phyloP scores from a whole-genome alignment of 1,284 basidiomycete genomes.

The Boletus semigastroideus region DNA sequence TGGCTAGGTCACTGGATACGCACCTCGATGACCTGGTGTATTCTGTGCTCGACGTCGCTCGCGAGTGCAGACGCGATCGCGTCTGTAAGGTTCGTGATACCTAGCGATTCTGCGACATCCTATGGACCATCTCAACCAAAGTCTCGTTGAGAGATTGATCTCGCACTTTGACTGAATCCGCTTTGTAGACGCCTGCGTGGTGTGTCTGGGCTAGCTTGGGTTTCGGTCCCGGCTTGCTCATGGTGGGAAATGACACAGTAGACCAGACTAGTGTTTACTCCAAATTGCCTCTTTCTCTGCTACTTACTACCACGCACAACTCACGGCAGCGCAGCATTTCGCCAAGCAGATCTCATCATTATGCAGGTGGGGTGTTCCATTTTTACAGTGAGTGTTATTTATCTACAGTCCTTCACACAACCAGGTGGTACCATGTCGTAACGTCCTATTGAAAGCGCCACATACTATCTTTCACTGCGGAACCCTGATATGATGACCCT shows the following conservation, averaged over 20 bases:
- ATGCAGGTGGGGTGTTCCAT: background rate
- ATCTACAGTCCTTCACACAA: background rate
- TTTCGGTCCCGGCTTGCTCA: conserved; percentile 50
- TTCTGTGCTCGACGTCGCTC: conserved; percentile 95
- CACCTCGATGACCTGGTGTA: conserved; percentile 92
- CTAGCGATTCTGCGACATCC: conserved; percentile 92
- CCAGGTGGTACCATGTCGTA: background rate
- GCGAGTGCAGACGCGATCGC: conserved; percentile 84
- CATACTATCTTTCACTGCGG: background rate
- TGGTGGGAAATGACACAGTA: no score
- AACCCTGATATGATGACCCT: conserved; percentile 3
- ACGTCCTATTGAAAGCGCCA: conserved; percentile 8
- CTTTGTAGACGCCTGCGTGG: conserved; percentile 63
- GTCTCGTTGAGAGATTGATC: conserved; percentile 11
- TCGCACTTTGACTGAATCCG: conserved; percentile 62
- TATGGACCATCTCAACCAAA: conserved; percentile 36
- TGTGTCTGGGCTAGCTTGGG: conserved; percentile 42
- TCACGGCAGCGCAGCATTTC: no score
- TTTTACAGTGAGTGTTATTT: background rate
- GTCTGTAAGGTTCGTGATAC: conserved; percentile 79
- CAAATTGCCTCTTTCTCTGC: no score
- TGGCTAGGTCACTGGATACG: conserved; percentile 10
- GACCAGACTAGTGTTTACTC: no score
- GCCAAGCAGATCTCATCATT: no score
- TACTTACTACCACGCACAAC: no score